phyloP scores from a whole-genome alignment of 768 basidiomycete genomes.

The Termitomyces sp. region DNA sequence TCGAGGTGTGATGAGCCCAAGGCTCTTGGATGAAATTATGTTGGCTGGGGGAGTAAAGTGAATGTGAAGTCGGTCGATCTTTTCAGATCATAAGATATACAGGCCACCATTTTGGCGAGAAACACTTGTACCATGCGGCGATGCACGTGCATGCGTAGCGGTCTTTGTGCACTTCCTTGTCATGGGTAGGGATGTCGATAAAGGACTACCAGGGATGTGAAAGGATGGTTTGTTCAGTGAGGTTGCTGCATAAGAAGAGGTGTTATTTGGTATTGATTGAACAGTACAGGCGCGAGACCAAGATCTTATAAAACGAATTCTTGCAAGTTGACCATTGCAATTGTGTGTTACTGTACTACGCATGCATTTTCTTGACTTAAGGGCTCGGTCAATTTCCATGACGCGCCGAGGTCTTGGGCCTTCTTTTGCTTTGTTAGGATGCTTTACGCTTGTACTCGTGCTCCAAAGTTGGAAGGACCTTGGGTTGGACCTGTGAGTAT shows the following conservation, averaged over 20 bases:
- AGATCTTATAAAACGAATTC: not conserved
- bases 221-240: not conserved
- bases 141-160: conserved; percentile 1
- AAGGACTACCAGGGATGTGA: not conserved
- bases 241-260: not conserved
- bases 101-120: not conserved
- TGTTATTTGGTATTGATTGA: not conserved
- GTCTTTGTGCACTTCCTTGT: not conserved
- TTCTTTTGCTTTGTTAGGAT: not conserved
- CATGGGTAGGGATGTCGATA: not conserved
- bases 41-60: too few species aligned
- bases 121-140: not conserved
- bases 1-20: not conserved
- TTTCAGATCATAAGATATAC: not conserved
- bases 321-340: not conserved
- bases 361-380: not conserved
- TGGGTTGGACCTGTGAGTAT: not conserved
- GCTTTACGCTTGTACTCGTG: not conserved
- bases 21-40: not conserved
- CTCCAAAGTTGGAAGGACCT: not conserved
- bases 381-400: too few species aligned
- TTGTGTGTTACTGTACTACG: not conserved
- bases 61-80: not conserved
- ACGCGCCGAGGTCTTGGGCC: too few species aligned
- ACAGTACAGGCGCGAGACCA: not conserved